Percentiles rank a stretch among this genome's conserved stretches.
phyloP scores from a whole-genome alignment of 2,329 filamentous ascomycete species.

The Aspergillus novofumigatus region DNA sequence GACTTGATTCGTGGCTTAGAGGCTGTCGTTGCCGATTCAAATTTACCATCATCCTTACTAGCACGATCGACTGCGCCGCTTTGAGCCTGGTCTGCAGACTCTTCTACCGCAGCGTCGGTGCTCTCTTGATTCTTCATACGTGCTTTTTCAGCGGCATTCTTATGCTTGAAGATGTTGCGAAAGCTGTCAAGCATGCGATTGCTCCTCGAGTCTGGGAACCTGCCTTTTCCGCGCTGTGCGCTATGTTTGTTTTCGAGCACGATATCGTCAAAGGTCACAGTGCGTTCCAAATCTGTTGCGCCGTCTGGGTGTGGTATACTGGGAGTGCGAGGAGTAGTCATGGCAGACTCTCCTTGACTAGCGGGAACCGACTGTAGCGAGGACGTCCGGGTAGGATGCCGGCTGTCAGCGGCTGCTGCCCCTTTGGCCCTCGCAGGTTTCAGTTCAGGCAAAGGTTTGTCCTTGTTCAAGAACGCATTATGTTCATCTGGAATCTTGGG shows the following conservation, averaged over 20 bases:
- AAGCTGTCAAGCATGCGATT: constrained; percentile 14
- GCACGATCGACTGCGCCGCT: neutral
- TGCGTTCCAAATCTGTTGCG: neutral
- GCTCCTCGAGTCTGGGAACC: constrained; percentile 10
- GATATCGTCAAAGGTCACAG: constrained; percentile 9
- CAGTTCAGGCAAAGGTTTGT: neutral
- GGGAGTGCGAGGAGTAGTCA: neutral
- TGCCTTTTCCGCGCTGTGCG: neutral
- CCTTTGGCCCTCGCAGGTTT: neutral
- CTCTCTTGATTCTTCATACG: constrained; percentile 3
- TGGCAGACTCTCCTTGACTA: neutral
- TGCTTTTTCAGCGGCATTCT: constrained; percentile 5
- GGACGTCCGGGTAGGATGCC: constrained; percentile 11
- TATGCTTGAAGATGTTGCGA: constrained; percentile 18
- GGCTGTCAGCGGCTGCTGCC: neutral
- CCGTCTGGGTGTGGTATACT: neutral
- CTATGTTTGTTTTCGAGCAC: neutral
- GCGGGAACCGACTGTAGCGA: constrained; percentile 11
- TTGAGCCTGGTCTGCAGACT: neutral
- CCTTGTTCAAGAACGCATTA: neutral
- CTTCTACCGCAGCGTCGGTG: neutral
- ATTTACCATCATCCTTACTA: constrained; percentile 1
- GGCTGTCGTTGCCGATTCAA: constrained; percentile 1
- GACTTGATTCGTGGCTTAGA: constrained; percentile 5
- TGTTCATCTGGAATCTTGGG: constrained; percentile 10